phyloP scores from a whole-genome alignment of 2,329 filamentous ascomycete species.

The Microsporum canis region DNA sequence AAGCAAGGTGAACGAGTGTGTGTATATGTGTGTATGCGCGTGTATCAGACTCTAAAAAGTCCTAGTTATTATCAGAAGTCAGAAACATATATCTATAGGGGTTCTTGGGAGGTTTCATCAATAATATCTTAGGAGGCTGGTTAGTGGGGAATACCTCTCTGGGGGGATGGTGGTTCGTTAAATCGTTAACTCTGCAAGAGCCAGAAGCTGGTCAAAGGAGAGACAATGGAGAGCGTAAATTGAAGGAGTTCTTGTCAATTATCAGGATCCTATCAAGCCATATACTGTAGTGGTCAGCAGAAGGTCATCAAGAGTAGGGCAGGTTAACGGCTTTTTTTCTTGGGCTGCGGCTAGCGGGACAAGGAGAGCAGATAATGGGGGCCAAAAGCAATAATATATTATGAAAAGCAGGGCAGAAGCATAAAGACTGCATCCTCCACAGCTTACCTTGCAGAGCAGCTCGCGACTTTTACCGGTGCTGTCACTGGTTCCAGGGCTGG shows the following conservation, averaged over 20 bases:
- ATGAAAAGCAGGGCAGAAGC: neutral
- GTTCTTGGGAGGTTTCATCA: neutral
- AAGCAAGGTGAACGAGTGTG: neutral
- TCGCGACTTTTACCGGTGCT: neutral
- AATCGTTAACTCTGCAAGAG: slow-evolving; percentile 1
- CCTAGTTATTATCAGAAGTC: neutral
- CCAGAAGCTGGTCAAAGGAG: neutral
- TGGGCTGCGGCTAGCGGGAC: neutral
- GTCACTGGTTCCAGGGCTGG: neutral
- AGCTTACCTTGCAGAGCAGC: neutral
- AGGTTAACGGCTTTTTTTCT: neutral
- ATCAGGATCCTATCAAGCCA: neutral
- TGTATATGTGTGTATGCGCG: neutral
- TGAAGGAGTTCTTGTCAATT: neutral
- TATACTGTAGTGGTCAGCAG: neutral
- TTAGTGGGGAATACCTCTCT: neutral
- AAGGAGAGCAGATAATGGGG: neutral
- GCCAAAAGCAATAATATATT: neutral
- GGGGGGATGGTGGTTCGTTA: neutral
- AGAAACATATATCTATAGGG: neutral
- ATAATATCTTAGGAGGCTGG: neutral
- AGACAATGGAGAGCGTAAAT: neutral
- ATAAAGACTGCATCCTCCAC: neutral
- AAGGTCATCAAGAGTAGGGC: neutral
- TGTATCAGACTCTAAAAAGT: neutral